phyloP scores from a whole-genome alignment of 495 filamentous ascomycete genomes.

The Daldinia childiae region DNA sequence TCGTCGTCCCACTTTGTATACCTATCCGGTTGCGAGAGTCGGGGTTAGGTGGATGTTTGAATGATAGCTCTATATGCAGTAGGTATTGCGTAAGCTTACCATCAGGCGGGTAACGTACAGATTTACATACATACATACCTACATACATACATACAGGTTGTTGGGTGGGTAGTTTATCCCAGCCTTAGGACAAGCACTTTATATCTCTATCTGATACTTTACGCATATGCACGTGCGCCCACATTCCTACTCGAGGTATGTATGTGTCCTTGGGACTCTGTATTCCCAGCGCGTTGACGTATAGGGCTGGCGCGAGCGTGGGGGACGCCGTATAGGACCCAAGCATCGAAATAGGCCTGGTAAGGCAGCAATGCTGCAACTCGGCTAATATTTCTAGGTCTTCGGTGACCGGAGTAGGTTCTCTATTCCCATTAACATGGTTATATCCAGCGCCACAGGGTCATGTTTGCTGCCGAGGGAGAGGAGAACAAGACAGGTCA shows the following conservation, averaged over 20 bases:
- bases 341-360: conserved; percentile 7
- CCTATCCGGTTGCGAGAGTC: conserved; percentile 15
- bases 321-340: conserved; percentile 6
- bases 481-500: conserved; percentile 1
- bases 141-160: neutral
- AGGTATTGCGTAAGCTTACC: conserved; percentile 20
- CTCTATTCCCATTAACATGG: neutral
- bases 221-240: conserved; percentile 7
- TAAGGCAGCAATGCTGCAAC: conserved; percentile 17
- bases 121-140: neutral
- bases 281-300: conserved; percentile 20
- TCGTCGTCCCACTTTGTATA: conserved; percentile 4
- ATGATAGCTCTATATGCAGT: conserved; percentile 12
- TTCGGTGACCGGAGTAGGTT: conserved; percentile 14
- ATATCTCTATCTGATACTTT: conserved; percentile 4
- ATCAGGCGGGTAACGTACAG: neutral
- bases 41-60: conserved; percentile 10
- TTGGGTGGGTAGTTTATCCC: conserved; percentile 1
- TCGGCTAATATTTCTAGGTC: conserved; percentile 11
- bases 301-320: conserved; percentile 31
- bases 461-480: conserved; percentile 3
- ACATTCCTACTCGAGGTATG: conserved; percentile 9
- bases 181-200: conserved; percentile 1
- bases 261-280: neutral
- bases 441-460: conserved; percentile 1